These are phyloP conservation scores for Giardia duodenalis DNA, from an alignment of 208 protist species.

Conservation along the genomic window DNA sequence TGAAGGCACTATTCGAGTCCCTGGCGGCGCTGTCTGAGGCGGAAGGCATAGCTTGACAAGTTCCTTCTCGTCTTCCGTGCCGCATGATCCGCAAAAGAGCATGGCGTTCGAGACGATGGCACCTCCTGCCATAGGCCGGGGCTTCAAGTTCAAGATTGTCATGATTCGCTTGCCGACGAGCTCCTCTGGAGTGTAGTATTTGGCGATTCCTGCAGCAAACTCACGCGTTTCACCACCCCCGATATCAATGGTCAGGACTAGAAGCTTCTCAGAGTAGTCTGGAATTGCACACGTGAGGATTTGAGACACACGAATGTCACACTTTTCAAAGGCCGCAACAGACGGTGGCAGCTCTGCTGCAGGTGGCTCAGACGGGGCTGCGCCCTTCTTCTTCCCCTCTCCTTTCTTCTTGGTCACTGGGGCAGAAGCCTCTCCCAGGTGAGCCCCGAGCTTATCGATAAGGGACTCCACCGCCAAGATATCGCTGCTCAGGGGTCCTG, in stretches of 20 bases:
- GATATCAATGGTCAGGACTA: slow-evolving; percentile 8
- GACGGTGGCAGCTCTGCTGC: neutral
- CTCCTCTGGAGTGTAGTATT: slow-evolving; percentile 20
- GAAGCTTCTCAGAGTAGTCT: slow-evolving; percentile 12
- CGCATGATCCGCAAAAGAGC: slow-evolving; percentile 25
- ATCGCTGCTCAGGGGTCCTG: too few relatives aligned
- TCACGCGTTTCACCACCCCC: neutral
- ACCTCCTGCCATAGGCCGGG: neutral
- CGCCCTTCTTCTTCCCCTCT: neutral
- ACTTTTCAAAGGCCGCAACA: slow-evolving; percentile 8
- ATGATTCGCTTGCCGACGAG: slow-evolving; percentile 24
- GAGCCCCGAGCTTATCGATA: neutral
- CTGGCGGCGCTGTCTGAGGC: neutral
- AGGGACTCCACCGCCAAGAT: neutral
- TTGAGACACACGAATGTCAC: neutral
- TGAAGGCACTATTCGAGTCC: neutral
- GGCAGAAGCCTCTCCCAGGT: neutral
- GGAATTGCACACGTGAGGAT: neutral
- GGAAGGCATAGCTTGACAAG: slow-evolving; percentile 17
- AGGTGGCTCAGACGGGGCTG: neutral
- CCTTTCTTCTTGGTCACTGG: neutral
- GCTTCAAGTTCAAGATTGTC: slow-evolving; percentile 29
- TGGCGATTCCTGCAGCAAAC: slow-evolving; percentile 14
- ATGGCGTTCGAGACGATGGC: slow-evolving; percentile 17
- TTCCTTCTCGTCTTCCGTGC: neutral